Evolutionary conservation across 2,329 filamentous ascomycete species (phyloP).

Genomic region (Xylaria sp.): DNA sequence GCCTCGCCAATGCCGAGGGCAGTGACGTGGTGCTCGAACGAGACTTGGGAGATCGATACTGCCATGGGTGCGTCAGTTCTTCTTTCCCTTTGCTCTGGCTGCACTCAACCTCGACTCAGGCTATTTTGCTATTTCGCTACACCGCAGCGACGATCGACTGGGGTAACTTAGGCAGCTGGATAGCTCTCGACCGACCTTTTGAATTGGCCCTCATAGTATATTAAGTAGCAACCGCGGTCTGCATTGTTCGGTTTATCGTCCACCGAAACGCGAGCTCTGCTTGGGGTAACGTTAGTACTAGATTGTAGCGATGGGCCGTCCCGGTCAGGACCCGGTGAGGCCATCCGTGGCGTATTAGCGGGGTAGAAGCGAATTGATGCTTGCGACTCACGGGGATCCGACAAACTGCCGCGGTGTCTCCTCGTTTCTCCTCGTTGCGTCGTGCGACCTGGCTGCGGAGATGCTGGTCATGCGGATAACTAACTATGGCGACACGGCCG

Average conservation of each 20-base stretch:
- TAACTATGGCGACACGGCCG: neutral
- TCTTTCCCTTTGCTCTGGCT: neutral
- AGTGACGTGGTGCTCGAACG: conserved; percentile 56
- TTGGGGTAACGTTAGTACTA: neutral
- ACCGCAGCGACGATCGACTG: neutral
- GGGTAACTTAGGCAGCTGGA: neutral
- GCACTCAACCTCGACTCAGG: neutral
- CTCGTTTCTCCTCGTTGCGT: neutral
- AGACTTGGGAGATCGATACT: conserved; percentile 53
- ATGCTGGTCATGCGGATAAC: neutral
- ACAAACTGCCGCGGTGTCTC: neutral
- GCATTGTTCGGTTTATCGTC: conserved; percentile 20
- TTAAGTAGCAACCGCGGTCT: neutral
- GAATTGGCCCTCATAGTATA: conserved; percentile 25
- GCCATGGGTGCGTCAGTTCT: conserved; percentile 48
- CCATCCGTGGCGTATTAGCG: conserved; percentile 1
- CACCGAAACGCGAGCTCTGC: conserved; percentile 13
- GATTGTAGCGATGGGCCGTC: neutral
- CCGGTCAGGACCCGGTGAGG: neutral
- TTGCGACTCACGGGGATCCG: neutral
- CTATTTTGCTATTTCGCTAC: neutral
- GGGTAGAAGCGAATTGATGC: conserved; percentile 11
- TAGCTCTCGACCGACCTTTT: conserved; percentile 26
- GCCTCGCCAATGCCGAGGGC: conserved; percentile 58
- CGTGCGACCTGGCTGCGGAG: conserved; percentile 13